Percentiles rank a stretch among this genome's conserved stretches.
phyloP scores from a whole-genome alignment of 2,329 filamentous ascomycete species.

The Fusarium sp. region DNA sequence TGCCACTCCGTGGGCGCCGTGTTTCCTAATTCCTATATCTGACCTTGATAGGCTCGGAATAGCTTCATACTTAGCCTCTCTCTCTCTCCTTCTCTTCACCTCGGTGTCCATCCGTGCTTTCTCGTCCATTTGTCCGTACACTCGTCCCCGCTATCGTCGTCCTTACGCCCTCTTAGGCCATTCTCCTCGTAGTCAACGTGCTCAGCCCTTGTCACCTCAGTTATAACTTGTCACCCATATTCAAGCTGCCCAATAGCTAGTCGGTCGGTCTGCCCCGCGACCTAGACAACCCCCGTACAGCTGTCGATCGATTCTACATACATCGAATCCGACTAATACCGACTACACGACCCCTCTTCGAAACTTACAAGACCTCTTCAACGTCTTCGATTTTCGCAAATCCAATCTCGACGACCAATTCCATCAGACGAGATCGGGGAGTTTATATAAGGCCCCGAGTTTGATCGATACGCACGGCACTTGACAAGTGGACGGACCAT shows the following conservation, averaged over 20 bases:
- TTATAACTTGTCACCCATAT: conserved; percentile 35
- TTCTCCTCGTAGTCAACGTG: conserved; percentile 30
- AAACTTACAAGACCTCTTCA: conserved; percentile 11
- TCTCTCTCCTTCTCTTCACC: conserved; percentile 23
- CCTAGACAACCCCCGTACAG: conserved; percentile 32
- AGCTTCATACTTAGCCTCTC: conserved; percentile 47
- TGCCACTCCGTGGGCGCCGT: conserved; percentile 39
- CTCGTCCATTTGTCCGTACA: conserved; percentile 20
- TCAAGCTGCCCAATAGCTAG: conserved; percentile 35
- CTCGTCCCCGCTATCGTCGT: conserved; percentile 10
- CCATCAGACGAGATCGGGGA: conserved; percentile 27
- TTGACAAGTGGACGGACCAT: conserved; percentile 44
- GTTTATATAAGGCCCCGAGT: conserved; percentile 37
- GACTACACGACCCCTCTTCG: conserved; percentile 15
- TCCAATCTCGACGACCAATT: conserved; percentile 27
- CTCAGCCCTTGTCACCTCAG: conserved; percentile 30
- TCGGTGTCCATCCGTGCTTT: conserved; percentile 30
- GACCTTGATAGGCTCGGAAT: conserved; percentile 47
- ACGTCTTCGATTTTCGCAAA: conserved; percentile 20
- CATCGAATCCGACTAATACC: conserved; percentile 32
- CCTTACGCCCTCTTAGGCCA: conserved; percentile 20
- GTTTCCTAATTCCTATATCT: conserved; percentile 42
- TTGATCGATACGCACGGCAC: conserved; percentile 35
- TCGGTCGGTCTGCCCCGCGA: conserved; percentile 32
- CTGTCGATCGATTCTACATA: conserved; percentile 34